Evolutionary conservation across 2,329 filamentous ascomycete species (phyloP), one percentile per base, ranked within the genome.

Genomic region (Dothistroma septosporum): DNA sequence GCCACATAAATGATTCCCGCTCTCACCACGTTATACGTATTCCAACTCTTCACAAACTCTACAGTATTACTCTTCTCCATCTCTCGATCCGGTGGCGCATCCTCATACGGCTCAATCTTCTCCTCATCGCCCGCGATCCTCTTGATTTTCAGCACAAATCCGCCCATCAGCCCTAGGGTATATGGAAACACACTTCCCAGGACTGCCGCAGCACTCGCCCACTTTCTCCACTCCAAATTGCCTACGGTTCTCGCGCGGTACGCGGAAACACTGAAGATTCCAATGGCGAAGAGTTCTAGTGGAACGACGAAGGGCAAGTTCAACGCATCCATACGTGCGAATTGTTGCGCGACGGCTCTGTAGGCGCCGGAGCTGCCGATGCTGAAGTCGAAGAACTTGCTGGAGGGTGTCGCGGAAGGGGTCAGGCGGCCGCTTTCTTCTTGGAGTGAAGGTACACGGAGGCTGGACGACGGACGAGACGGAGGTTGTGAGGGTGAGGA

Each of bases 61-160:
- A 69, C 67, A n/a, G 69, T 66, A 54, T 72, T 72, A 12, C 59
- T 63, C 57, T 65, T 68, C 63, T 72, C 70, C 58, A 60, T 59
- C 53, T 71, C 68, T 32, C 66, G 53, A 64, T 72, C 70, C 52
- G 62, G 60, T 31, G 67, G 68, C 48, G 67, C 66, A 67, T 72
- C 70, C 49, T 72, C 70, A 62, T 69, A 72, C 5, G 68, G 67
- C 66, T 72, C 70, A 24, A 71, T 57, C 50, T 64, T 63, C 61
- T 67, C 68, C 58, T 69, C 69, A 50, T 67, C 64, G 4, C 70
- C 70, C 7, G 61, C 69, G 14, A 72, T 55, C 28, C 68, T 35
- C 54, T 64, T 61, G 5, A 72, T 35, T 61, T 72, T 72, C 35
- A 66, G 64, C 19, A 66, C 68, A 31, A 70, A 24, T 33, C 68